These are phyloP conservation scores for Pythium biforme DNA, from an alignment of 352 stramenopile genomes.

Conservation along the genomic window DNA sequence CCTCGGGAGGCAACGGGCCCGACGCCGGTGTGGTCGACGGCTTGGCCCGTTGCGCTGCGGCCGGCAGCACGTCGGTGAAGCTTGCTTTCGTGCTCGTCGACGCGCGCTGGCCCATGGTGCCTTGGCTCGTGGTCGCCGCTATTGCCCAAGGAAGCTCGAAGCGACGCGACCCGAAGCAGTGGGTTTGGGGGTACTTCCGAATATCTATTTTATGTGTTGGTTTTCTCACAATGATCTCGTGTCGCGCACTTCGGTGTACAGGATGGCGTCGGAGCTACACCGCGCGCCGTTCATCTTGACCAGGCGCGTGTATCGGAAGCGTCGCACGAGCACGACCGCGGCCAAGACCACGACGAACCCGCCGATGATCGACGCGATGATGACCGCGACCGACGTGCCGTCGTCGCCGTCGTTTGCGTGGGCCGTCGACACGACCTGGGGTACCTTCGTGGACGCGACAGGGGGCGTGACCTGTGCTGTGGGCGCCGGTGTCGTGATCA, in stretches of 20 bases:
- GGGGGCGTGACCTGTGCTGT: neutral
- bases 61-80: constrained; percentile 35
- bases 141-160: no score
- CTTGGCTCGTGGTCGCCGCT: neutral
- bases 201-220: no score
- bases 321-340: constrained; percentile 18
- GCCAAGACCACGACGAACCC: constrained; percentile 28
- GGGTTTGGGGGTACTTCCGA: no score
- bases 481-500: neutral
- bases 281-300: constrained; percentile 18
- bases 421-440: neutral
- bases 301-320: constrained; percentile 10
- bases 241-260: constrained; percentile 32
- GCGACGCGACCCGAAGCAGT: no score
- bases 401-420: neutral
- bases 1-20: neutral
- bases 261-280: constrained; percentile 32
- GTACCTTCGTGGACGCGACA: neutral
- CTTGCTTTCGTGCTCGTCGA: constrained; percentile 8
- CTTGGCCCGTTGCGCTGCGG: neutral
- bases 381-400: constrained; percentile 16
- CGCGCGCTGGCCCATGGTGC: constrained; percentile 30
- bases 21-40: neutral
- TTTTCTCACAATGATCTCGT: constrained; percentile 12
- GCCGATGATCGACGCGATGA: constrained; percentile 19